Evolutionary conservation across 139 green algal species (phyloP), one percentile per base, ranked within the genome.

Genomic region (Bryopsis sp.): DNA sequence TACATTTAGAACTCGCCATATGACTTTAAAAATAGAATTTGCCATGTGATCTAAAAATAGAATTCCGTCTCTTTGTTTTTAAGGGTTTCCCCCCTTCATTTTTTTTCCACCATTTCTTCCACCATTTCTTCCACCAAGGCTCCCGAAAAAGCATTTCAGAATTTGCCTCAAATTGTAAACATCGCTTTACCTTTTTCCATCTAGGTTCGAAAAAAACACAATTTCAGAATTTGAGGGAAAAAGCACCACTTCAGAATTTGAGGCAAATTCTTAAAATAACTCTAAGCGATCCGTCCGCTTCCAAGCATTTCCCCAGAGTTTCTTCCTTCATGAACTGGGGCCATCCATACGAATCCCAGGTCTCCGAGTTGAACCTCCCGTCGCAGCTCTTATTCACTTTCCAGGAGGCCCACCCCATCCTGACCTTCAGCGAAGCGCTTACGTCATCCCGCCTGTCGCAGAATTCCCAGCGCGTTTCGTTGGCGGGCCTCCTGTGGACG

Each of bases 261-360:
- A 61, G 48, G 11, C 24, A 36, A 26, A 61, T 61, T 8, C 33
- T 61, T 22, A 61, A 26, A 22, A 28, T 31, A 22, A 61, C 11
- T 61, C 48, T 61, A 8, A 61, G 19, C 11, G 48, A 22, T 22
- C 48, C 48, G 33, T 61, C 48, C 5, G 8, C 5, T 31, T 61
- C 24, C 19, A 8, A 7, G 19, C 48, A 61, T 61, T 31, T 22
- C 19, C 33, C 8, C 8, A 61, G 33, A 34, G 48, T 31, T 7
- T 22, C 5, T 33, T 61, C 33, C 33, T 26, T 15, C 24, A 61
- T 31, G 22, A 61, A 61, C 19, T 61, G 48, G 8, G 48, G 48
- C 48, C 48, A 61, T 36, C 48, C 48, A 28, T 34, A 61, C 5
- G 48, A 61, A 31, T 61, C 5, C 48, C 48, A 61, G 19, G 48